Conservation (phyloP, 2,329 filamentous ascomycete genomes). For the Pyrenochaeta sp. region DNA sequence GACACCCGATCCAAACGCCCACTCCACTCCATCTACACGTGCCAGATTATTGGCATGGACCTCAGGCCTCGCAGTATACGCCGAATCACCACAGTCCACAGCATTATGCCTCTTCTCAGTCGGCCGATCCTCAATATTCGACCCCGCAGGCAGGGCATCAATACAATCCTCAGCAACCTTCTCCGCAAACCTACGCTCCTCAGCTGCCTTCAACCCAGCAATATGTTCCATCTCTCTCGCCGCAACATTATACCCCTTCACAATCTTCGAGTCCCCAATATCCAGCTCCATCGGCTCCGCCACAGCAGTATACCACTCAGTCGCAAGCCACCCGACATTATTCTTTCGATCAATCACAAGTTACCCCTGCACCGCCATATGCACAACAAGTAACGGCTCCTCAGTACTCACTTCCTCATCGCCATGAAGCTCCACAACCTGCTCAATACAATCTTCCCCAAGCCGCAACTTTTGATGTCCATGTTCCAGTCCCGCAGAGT, state of each 20-base stretch:
- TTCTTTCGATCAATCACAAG: constrained; percentile 28
- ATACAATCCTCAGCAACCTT: constrained; percentile 34
- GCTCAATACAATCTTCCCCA: constrained; percentile 38
- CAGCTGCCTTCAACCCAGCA: constrained; percentile 24
- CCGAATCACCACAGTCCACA: constrained; percentile 34
- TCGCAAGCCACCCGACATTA: constrained; percentile 30
- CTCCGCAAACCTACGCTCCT: constrained; percentile 19
- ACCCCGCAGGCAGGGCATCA: constrained; percentile 27
- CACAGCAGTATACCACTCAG: constrained; percentile 31
- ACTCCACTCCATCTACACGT: constrained; percentile 38
- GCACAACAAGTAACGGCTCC: constrained; percentile 19
- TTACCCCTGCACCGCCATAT: constrained; percentile 28
- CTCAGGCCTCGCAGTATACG: constrained; percentile 35
- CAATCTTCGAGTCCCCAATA: constrained; percentile 30
- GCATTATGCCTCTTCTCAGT: constrained; percentile 35
- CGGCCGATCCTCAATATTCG: constrained; percentile 29
- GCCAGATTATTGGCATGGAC: constrained; percentile 44
- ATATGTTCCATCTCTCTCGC: constrained; percentile 35
- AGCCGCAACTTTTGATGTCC: constrained; percentile 33
- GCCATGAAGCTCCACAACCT: constrained; percentile 31
- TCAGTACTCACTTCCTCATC: constrained; percentile 32
- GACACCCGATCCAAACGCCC: constrained; percentile 36
- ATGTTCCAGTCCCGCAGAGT: constrained; percentile 26
- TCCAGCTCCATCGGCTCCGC: constrained; percentile 22
- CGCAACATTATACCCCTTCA: constrained; percentile 37